Conservation (phyloP, 2,329 filamentous ascomycete species). For the Aureobasidium pullulans region DNA sequence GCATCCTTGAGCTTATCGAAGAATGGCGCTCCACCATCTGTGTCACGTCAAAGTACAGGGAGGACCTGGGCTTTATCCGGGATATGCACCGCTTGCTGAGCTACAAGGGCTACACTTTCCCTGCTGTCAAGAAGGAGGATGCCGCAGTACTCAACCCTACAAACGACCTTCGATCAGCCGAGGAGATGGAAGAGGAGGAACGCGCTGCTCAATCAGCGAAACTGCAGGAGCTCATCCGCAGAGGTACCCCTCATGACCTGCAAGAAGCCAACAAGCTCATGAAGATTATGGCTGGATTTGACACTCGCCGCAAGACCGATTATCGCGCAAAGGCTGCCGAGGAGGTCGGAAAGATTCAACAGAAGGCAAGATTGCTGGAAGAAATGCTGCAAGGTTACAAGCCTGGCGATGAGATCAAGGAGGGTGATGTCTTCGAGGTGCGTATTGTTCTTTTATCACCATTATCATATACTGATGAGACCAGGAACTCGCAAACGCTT, state of each 20-base stretch:
- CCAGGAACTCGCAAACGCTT: constrained; percentile 75
- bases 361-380: constrained; percentile 86
- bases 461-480: constrained; percentile 14
- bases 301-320: constrained; percentile 91
- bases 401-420: constrained; percentile 68
- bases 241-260: constrained; percentile 84
- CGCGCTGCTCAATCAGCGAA: constrained; percentile 94
- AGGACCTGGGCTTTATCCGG: constrained; percentile 89
- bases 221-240: constrained; percentile 88
- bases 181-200: constrained; percentile 98
- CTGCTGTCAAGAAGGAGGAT: constrained; percentile 85
- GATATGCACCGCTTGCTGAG: constrained; percentile 95
- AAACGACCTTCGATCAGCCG: constrained; percentile 90
- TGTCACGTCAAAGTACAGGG: constrained; percentile 94
- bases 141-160: constrained; percentile 94
- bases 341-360: constrained; percentile 88
- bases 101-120: constrained; percentile 96
- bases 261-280: constrained; percentile 96
- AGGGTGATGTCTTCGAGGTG: constrained; percentile 63
- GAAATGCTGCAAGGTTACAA: constrained; percentile 83
- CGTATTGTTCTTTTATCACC: constrained; percentile 3
- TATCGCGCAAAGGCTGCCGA: constrained; percentile 96
- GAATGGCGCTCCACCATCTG: constrained; percentile 99
- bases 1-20: constrained; percentile 92
- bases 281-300: constrained; percentile 98